phyloP scores from a whole-genome alignment of 805 yeast genomes.

The Lachancea sp. region DNA sequence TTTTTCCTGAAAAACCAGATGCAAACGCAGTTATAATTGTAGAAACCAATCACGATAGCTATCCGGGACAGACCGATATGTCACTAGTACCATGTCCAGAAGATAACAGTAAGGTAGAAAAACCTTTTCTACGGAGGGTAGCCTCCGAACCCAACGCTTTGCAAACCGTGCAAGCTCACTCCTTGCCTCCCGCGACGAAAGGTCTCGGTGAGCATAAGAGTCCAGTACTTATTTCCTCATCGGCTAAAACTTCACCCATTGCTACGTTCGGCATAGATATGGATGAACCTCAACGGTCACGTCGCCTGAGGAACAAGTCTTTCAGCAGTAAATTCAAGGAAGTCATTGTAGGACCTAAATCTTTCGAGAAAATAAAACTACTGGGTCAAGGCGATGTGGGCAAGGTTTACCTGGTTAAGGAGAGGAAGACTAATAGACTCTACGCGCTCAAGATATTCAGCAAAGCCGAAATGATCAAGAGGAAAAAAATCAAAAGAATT shows the following conservation, averaged over 20 bases:
- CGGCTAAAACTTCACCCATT: conserved; percentile 1
- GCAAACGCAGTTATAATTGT: conserved; percentile 2
- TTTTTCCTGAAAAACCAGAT: conserved; percentile 6
- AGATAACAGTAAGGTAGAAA: conserved; percentile 5
- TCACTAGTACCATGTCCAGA: conserved; percentile 5
- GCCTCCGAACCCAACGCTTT: conserved; percentile 78
- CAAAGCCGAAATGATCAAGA: conserved; percentile 88
- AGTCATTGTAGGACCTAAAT: conserved; percentile 77
- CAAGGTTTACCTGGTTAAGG: conserved; percentile 85
- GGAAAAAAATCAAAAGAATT: conserved; percentile 92
- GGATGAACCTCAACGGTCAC: conserved; percentile 27
- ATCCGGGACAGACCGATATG: conserved; percentile 2
- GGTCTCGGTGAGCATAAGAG: background rate
- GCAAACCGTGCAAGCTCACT: conserved; percentile 22
- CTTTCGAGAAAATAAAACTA: conserved; percentile 84
- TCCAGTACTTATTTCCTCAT: background rate
- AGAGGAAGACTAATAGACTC: conserved; percentile 62
- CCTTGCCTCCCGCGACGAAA: background rate
- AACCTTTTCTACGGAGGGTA: conserved; percentile 54
- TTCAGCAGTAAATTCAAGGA: conserved; percentile 64
- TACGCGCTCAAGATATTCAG: conserved; percentile 90
- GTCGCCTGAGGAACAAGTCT: conserved; percentile 39
- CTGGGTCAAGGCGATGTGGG: conserved; percentile 98
- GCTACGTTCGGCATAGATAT: background rate
- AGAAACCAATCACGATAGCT: conserved; percentile 3